Percentiles rank a stretch among this genome's conserved stretches.
These are phyloP conservation scores for Melaleuca quinquenervia DNA, from an alignment of 345 rosid species.

Conservation along the genomic window DNA sequence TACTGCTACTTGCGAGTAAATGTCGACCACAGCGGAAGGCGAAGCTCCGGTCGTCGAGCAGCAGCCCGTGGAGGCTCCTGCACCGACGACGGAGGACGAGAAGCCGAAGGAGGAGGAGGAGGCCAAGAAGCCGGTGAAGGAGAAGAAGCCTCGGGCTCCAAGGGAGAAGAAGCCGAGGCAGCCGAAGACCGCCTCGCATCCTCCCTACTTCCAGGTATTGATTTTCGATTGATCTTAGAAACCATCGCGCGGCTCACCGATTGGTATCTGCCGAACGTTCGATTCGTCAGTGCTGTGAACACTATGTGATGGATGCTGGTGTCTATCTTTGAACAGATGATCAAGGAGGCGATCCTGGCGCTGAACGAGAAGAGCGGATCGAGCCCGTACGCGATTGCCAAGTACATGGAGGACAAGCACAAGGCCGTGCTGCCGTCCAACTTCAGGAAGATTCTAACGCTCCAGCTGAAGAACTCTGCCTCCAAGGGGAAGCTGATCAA, in stretches of 20 bases:
- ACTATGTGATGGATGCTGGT: neutral
- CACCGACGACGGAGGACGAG: neutral
- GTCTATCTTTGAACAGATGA: conserved; percentile 38
- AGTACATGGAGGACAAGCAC: conserved; percentile 72
- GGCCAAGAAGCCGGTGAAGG: conserved; percentile 16
- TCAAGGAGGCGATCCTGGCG: conserved; percentile 54
- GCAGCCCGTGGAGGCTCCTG: neutral
- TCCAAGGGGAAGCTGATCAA: conserved; percentile 57
- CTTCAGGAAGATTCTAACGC: conserved; percentile 52
- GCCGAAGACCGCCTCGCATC: conserved; percentile 48
- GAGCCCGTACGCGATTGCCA: conserved; percentile 75
- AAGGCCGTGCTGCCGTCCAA: conserved; percentile 50
- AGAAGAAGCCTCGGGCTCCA: conserved; percentile 20
- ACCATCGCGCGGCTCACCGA: neutral
- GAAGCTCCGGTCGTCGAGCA: conserved; percentile 6
- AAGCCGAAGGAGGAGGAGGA: conserved; percentile 12
- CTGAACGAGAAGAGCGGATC: conserved; percentile 68
- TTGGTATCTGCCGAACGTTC: neutral
- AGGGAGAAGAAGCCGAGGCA: conserved; percentile 29
- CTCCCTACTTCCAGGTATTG: conserved; percentile 68
- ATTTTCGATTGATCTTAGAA: neutral
- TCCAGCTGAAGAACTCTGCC: conserved; percentile 62
- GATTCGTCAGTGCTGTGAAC: neutral
- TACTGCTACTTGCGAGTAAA: neutral
- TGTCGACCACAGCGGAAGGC: conserved; percentile 21